Percentiles rank a stretch among this genome's conserved stretches.
Conservation (phyloP, 1,284 basidiomycete genomes). For the Abortiporus biennis region DNA sequence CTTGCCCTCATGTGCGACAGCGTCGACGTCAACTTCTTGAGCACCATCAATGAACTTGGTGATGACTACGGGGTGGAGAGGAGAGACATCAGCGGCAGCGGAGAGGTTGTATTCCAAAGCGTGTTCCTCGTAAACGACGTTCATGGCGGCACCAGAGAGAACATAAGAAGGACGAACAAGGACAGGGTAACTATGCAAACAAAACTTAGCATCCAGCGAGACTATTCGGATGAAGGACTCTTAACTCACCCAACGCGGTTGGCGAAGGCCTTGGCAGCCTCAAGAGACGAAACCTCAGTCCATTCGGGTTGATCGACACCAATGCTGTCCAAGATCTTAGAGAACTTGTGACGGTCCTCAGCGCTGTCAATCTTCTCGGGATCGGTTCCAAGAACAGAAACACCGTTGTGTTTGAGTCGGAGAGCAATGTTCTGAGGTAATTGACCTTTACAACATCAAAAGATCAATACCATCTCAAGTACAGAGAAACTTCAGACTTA, state of each 20-base stretch:
- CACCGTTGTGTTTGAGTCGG: constrained; percentile 83
- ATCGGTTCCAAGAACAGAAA: constrained; percentile 95
- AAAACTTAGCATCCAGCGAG: constrained; percentile 7
- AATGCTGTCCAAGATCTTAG: constrained; percentile 89
- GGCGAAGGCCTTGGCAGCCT: constrained; percentile 91
- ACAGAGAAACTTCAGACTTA: constrained; percentile 26
- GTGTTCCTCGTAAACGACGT: constrained; percentile 93
- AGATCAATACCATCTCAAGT: constrained; percentile 4
- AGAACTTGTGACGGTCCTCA: constrained; percentile 99
- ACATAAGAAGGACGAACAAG: constrained; percentile 97
- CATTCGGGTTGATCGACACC: constrained; percentile 98
- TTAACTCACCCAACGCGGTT: constrained; percentile 68
- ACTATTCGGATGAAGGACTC: background rate
- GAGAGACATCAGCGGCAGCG: constrained; percentile 92
- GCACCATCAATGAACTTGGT: constrained; percentile 98
- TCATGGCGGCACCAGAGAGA: constrained; percentile 98
- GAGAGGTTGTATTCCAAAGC: constrained; percentile 90
- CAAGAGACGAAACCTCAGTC: constrained; percentile 87
- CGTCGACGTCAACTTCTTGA: constrained; percentile 98
- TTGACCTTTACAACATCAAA: constrained; percentile 54
- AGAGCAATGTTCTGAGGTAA: constrained; percentile 98
- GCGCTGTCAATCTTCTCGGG: constrained; percentile 95
- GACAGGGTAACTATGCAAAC: constrained; percentile 74
- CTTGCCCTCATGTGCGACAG: constrained; percentile 91
- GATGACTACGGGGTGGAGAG: constrained; percentile 95